Evolutionary conservation across 768 basidiomycete species (phyloP), one percentile per base, ranked within the genome.

Genomic region (Tylopilus rubrobrunneus): DNA sequence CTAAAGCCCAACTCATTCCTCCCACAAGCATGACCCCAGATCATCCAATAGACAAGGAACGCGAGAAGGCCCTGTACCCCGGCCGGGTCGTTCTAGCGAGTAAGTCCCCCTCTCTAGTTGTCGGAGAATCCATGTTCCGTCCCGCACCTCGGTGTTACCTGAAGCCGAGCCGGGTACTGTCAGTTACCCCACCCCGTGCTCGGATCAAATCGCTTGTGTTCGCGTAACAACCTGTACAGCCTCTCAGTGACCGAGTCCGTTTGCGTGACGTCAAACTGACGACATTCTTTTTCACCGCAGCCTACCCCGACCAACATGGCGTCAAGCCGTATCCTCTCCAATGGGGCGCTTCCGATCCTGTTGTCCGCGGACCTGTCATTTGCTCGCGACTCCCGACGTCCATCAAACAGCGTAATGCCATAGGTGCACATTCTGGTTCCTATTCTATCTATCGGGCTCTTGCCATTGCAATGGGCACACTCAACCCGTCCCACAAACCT

Each of bases 401-500:
- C 29, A 88, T 96, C 76, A 95, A 94, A 73, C 80, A 85, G 49
- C 86, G 96, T 44, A 98, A 98, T 70, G 89, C 95, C 25, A 81
- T 98, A 65, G 95, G 96, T 10, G 94, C 96, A 0, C 94, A 97
- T 67, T 86, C 86, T 0, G 95, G 96, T 7, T 89, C 87, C 1
- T 98, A 98, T 71, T 92, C 89, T 14, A 94, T 97, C 71, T 98
- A 97, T 70, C 86, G 93, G 33, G 92, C 96, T 0, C 79, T 98
- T 12, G 84, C 89, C 10, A 94, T 97, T 66, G 96, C 93, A 8
- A 88, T 96, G 81, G 89, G 89, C 37, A 80, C 86, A 3, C 83
- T 92, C 51, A 75, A 83, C 28, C 89, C 89, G 0, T 76, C 82
- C 1, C 88, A 91, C 71, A 89, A 88, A 67, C 88, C 92, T 9